A percentile compares a stretch with the other conserved stretches of the same genome.
Evolutionary conservation across 257 asterid species (phyloP).

Genomic region (Rhazya stricta): DNA sequence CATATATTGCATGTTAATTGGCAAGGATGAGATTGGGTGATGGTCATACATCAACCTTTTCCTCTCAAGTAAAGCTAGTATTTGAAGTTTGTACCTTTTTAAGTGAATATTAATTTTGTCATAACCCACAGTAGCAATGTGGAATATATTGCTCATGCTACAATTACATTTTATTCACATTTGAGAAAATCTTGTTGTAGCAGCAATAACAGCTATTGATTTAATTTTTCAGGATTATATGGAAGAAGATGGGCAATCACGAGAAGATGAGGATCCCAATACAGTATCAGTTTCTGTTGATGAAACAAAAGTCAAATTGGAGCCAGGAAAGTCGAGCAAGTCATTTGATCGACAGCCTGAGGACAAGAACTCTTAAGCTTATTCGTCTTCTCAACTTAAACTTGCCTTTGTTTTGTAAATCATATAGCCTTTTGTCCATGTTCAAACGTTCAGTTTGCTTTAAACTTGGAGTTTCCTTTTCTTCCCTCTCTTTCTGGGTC

Average conservation of each 20-base stretch:
- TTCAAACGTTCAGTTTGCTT: too few species aligned
- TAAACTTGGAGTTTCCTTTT: too few species aligned
- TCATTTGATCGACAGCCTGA: conserved; percentile 29
- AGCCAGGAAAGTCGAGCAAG: conserved; percentile 31
- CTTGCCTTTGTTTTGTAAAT: not conserved
- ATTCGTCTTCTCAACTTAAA: not conserved
- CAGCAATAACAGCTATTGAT: not conserved
- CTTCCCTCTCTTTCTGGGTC: too few species aligned
- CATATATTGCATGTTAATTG: too few species aligned
- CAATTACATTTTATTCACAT: not conserved
- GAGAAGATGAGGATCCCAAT: conserved; percentile 30
- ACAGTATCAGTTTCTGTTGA: conserved; percentile 19
- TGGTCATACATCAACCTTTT: too few species aligned
- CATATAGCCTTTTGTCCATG: too few species aligned
- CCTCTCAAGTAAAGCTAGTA: too few species aligned
- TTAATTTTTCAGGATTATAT: conserved; percentile 30
- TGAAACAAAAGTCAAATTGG: conserved; percentile 25
- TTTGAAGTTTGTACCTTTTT: too few species aligned
- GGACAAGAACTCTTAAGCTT: conserved; percentile 16
- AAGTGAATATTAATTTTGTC: too few species aligned
- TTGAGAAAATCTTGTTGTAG: not conserved
- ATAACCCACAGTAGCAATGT: too few species aligned
- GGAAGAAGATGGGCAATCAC: conserved; percentile 25
- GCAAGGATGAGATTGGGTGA: too few species aligned
- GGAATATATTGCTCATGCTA: too few species aligned